Conservation (phyloP, 2,329 filamentous ascomycete species). For the Sphaerulina musiva region DNA sequence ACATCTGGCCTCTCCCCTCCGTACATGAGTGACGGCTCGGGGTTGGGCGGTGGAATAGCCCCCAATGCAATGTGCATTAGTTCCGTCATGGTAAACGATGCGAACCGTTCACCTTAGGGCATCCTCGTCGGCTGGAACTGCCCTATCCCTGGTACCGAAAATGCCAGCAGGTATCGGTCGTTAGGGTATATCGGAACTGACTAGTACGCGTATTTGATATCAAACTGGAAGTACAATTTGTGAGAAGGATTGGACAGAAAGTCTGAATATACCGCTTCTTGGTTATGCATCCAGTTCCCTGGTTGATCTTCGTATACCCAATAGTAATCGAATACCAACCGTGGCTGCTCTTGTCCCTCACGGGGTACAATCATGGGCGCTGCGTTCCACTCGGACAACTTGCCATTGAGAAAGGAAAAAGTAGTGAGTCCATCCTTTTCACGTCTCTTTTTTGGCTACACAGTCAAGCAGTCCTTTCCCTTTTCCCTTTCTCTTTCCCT, state of each 20-base stretch:
- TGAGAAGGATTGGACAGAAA: neutral
- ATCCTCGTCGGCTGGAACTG: neutral
- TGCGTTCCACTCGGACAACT: neutral
- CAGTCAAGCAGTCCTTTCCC: no score
- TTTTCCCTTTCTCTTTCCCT: no score
- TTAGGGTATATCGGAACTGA: neutral
- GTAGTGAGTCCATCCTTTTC: no score
- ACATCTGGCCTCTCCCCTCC: neutral
- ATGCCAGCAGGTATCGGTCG: neutral
- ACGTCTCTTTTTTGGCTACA: no score
- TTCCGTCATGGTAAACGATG: neutral
- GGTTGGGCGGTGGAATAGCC: neutral
- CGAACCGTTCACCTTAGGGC: neutral
- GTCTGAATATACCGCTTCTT: neutral
- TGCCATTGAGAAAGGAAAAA: neutral
- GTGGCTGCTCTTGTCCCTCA: neutral
- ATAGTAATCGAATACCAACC: neutral
- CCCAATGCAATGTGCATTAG: neutral
- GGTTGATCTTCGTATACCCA: neutral
- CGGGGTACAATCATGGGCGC: neutral
- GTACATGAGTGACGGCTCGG: neutral
- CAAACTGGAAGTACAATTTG: neutral
- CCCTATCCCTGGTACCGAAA: neutral
- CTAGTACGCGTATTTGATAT: neutral
- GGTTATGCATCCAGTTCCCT: neutral